These are phyloP conservation scores for Aspergillus bridgeri DNA, from an alignment of 495 filamentous ascomycete species.

Conservation along the genomic window DNA sequence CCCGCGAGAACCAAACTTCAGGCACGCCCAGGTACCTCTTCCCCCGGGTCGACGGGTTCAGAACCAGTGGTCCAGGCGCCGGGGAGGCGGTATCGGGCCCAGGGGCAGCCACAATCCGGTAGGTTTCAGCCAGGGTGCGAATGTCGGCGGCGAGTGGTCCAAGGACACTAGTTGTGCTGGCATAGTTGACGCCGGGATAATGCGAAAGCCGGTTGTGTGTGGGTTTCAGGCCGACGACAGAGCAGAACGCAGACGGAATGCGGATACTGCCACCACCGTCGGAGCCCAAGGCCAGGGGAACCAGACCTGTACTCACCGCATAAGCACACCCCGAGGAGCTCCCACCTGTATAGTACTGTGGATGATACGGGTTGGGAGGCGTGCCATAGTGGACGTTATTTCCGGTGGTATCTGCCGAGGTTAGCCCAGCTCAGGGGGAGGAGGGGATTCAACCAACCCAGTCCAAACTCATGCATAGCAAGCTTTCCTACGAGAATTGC, in stretches of 20 bases:
- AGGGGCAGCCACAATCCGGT: constrained; percentile 66
- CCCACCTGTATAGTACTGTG: constrained; percentile 76
- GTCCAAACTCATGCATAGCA: constrained; percentile 85
- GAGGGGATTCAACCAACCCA: constrained; percentile 39
- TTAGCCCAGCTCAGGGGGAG: neutral
- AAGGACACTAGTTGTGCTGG: constrained; percentile 57
- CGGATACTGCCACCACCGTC: constrained; percentile 85
- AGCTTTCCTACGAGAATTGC: constrained; percentile 78
- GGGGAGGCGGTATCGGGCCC: constrained; percentile 44
- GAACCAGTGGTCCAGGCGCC: constrained; percentile 8
- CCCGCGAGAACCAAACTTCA: constrained; percentile 65
- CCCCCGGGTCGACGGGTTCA: constrained; percentile 11
- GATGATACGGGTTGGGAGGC: constrained; percentile 76
- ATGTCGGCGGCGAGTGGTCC: constrained; percentile 78
- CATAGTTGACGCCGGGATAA: constrained; percentile 55
- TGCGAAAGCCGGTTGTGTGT: constrained; percentile 69
- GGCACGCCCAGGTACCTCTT: constrained; percentile 63
- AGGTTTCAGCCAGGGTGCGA: constrained; percentile 74
- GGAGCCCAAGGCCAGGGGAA: constrained; percentile 75
- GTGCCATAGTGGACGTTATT: constrained; percentile 77
- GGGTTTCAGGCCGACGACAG: constrained; percentile 81
- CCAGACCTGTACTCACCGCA: constrained; percentile 65
- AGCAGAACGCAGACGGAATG: constrained; percentile 75
- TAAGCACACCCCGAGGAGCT: constrained; percentile 82
- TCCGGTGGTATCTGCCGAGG: constrained; percentile 61